phyloP scores from a whole-genome alignment of 768 basidiomycete genomes.

The Naematelia encephala region DNA sequence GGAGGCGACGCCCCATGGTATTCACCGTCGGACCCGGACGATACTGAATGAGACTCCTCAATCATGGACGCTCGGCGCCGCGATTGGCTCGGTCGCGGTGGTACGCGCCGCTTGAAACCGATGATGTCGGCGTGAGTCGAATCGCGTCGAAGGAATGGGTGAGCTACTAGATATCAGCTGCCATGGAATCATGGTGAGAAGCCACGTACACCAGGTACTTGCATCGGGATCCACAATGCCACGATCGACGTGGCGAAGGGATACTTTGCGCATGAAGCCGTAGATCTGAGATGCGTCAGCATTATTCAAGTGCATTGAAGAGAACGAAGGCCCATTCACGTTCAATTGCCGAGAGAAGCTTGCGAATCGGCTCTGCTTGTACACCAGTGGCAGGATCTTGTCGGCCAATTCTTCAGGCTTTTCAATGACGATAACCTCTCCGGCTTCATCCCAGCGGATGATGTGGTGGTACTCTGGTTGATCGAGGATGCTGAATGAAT shows the following conservation, averaged over 20 bases:
- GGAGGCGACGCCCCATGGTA: constrained; percentile 20
- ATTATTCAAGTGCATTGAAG: constrained; percentile 12
- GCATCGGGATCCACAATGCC: constrained; percentile 94
- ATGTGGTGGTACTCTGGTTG: constrained; percentile 91
- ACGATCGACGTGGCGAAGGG: constrained; percentile 78
- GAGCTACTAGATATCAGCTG: constrained; percentile 58
- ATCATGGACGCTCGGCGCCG: constrained; percentile 16
- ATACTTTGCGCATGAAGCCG: constrained; percentile 97
- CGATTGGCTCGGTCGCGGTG: constrained; percentile 60
- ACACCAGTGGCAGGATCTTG: constrained; percentile 88
- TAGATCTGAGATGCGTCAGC: constrained; percentile 66
- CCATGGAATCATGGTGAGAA: neutral
- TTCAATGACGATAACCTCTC: constrained; percentile 93
- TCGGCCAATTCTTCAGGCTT: constrained; percentile 88
- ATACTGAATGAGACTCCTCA: constrained; percentile 14
- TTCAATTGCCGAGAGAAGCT: constrained; percentile 97
- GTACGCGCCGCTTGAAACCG: constrained; percentile 92
- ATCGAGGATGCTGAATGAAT: constrained; percentile 51
- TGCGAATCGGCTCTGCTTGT: constrained; percentile 93
- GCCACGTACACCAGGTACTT: constrained; percentile 83
- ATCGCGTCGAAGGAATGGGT: constrained; percentile 84
- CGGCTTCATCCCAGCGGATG: constrained; percentile 92
- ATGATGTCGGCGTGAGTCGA: constrained; percentile 86
- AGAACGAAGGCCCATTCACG: constrained; percentile 57
- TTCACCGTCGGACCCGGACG: constrained; percentile 28